Base-by-base conservation (phyloP, 2,329 filamentous ascomycete species). In the Scytalidium sp. region DNA sequence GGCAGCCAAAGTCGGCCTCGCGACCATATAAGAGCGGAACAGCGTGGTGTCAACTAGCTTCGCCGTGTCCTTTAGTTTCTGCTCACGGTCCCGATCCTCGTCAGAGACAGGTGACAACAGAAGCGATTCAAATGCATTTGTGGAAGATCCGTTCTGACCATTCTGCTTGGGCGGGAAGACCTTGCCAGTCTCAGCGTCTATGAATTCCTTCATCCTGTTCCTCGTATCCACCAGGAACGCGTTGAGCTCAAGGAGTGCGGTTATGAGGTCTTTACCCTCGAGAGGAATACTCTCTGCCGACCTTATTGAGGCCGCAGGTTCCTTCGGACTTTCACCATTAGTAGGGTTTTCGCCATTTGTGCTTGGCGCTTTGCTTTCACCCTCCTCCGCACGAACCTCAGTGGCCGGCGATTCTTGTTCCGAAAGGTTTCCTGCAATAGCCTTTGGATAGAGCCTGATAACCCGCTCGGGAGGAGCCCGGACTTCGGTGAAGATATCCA, bases 21-120 rank as follows among this genome's bases (percentile, higher is more conserved):
- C 90, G 62, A 93, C 90, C 92, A 99, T 97, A 67, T 96, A 95
- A 0, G 90, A 88, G 15, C 93, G 84, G 74, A 99, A 97, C 0
- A 99, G 78, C 1, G 92, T 93, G 1, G 94, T 99, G 64, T 99
- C 94, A 6, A 97, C 90, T 2, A 97, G 73, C 45, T 82, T 85
- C 29, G 94, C 96, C 1, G 87, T 90, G 32, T 85, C 79, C 11
- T 84, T 79, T 2, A 97, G 76, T 56, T 87, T 85, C 44, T 82
- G 75, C 57, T 89, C 84, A 54, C 90, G 85, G 54, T 89, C 79
- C 32, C 75, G 65, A 13, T 73, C 65, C 2, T 68, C 66, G 21
- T 69, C 59, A 22, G 60, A 59, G 47, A 58, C 57, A 42, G 57
- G 63, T 3, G 75, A 72, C 6, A 75, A 72, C 11, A 87, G 70